Evolutionary conservation across 2,329 filamentous ascomycete species (phyloP).

Genomic region (Aspergillus spinulosporus): DNA sequence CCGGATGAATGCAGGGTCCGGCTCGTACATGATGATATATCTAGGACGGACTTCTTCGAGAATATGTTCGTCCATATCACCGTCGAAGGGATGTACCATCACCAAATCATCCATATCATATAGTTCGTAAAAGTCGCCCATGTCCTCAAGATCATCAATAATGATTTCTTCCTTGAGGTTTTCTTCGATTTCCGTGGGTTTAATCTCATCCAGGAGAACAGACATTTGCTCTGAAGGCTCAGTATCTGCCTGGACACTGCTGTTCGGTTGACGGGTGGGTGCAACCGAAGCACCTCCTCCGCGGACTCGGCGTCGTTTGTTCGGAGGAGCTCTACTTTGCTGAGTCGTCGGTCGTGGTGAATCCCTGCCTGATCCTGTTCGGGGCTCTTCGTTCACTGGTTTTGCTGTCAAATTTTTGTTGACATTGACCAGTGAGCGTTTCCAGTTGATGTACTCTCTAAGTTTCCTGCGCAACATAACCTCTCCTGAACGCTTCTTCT

Average conservation of each 20-base stretch:
- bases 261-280: slow-evolving; percentile 64
- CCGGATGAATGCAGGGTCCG: slow-evolving; percentile 89
- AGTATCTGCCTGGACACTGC: slow-evolving; percentile 70
- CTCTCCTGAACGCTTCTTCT: slow-evolving; percentile 68
- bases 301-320: slow-evolving; percentile 81
- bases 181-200: slow-evolving; percentile 74
- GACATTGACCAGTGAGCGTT: slow-evolving; percentile 81
- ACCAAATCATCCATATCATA: slow-evolving; percentile 89
- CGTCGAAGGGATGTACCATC: slow-evolving; percentile 89
- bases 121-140: slow-evolving; percentile 88
- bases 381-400: slow-evolving; percentile 26
- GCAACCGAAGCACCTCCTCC: slow-evolving; percentile 61
- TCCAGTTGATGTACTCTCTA: slow-evolving; percentile 86
- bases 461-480: slow-evolving; percentile 90
- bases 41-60: slow-evolving; percentile 89
- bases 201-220: slow-evolving; percentile 76
- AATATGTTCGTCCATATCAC: slow-evolving; percentile 94
- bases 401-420: slow-evolving; percentile 53
- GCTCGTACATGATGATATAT: slow-evolving; percentile 99
- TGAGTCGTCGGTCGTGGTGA: slow-evolving; percentile 22
- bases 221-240: slow-evolving; percentile 82
- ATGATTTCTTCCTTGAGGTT: slow-evolving; percentile 68
- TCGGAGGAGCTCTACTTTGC: slow-evolving; percentile 67
- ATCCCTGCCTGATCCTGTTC: slow-evolving; percentile 25
- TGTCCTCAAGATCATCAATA: slow-evolving; percentile 79